phyloP scores from a whole-genome alignment of 495 filamentous ascomycete species.

The Terfezia claveryi region DNA sequence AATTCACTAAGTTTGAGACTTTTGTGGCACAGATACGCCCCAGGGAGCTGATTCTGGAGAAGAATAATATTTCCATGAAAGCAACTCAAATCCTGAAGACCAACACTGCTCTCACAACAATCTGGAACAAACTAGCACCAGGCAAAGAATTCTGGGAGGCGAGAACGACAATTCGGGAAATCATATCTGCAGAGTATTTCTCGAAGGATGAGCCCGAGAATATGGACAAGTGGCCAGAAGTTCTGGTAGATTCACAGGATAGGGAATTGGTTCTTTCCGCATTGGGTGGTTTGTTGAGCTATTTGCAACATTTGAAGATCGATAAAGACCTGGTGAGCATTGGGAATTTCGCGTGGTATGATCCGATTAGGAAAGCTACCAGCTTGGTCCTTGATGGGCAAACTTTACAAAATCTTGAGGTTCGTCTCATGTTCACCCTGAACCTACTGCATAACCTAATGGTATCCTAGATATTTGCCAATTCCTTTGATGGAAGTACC shows the following conservation, averaged over 20 bases:
- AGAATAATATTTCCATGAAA: conserved; percentile 55
- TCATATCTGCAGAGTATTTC: conserved; percentile 69
- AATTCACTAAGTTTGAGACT: conserved; percentile 95
- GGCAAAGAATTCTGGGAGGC: conserved; percentile 82
- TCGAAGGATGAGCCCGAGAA: conserved; percentile 36
- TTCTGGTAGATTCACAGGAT: conserved; percentile 47
- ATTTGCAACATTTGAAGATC: conserved; percentile 64
- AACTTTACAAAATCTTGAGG: conserved; percentile 85
- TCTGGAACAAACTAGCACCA: conserved; percentile 86
- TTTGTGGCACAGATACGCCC: conserved; percentile 85
- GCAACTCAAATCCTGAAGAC: conserved; percentile 88
- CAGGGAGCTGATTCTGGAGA: conserved; percentile 77
- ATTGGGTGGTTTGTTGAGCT: conserved; percentile 72
- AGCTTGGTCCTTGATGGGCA: conserved; percentile 90
- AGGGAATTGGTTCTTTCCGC: conserved; percentile 82
- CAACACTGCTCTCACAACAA: conserved; percentile 75
- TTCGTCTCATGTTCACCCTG: conserved; percentile 3
- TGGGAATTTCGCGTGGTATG: conserved; percentile 79
- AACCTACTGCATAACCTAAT: background rate
- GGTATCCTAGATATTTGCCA: conserved; percentile 46
- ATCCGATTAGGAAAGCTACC: conserved; percentile 79
- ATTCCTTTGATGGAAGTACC: conserved; percentile 65
- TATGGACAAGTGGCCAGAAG: conserved; percentile 54
- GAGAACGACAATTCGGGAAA: conserved; percentile 56
- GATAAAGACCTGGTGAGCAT: conserved; percentile 73